These are phyloP conservation scores for Daedalea quercina DNA, from an alignment of 768 basidiomycete genomes.

Conservation along the genomic window DNA sequence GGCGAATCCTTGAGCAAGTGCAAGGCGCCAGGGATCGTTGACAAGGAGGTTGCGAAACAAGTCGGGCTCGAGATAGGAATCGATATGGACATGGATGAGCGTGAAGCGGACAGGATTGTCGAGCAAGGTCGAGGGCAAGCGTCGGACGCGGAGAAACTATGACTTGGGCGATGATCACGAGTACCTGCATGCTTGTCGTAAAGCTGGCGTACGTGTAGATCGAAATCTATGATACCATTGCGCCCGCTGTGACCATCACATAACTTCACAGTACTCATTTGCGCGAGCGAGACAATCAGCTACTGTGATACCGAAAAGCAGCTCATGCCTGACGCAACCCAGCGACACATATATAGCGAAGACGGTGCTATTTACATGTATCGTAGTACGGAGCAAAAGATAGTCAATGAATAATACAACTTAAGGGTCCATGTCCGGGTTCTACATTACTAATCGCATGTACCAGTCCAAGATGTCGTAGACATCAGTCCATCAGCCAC, in stretches of 20 bases:
- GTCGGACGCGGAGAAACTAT: not conserved
- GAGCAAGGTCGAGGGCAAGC: not conserved
- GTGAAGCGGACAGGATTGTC: slow-evolving; percentile 11
- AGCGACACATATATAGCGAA: too few relatives aligned
- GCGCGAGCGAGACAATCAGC: too few relatives aligned
- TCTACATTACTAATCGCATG: not conserved
- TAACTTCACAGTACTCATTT: too few relatives aligned
- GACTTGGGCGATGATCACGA: not conserved
- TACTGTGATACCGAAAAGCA: too few relatives aligned
- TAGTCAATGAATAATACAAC: not conserved
- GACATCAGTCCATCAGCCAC: not conserved
- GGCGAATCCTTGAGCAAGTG: slow-evolving; percentile 37
- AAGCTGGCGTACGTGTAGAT: too few relatives aligned
- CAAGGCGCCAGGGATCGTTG: slow-evolving; percentile 32
- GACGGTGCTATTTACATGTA: too few relatives aligned
- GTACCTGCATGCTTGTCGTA: too few relatives aligned
- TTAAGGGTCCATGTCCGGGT: not conserved
- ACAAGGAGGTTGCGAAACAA: slow-evolving; percentile 31
- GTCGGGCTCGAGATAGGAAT: slow-evolving; percentile 21
- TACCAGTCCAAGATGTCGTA: not conserved
- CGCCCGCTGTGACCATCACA: too few relatives aligned
- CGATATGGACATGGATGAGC: slow-evolving; percentile 14
- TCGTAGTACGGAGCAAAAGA: too few relatives aligned
- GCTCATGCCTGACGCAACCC: too few relatives aligned
- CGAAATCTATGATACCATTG: too few relatives aligned